Percentiles rank a stretch among this genome's conserved stretches.
Evolutionary conservation across 208 protist genomes (phyloP).

Genomic region (Tritrichomonas foetus): DNA sequence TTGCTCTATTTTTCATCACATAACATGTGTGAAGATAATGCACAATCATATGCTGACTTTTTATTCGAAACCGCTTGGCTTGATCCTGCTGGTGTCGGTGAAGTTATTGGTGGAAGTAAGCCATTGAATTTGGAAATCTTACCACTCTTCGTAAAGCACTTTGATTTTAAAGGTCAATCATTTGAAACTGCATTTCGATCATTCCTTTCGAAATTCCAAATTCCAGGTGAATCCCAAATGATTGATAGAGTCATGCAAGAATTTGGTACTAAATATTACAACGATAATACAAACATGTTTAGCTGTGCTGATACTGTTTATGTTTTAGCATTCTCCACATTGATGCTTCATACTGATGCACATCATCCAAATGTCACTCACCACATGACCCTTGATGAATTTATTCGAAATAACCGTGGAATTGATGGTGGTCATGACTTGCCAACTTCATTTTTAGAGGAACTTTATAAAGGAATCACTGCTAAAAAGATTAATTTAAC

Average conservation of each 20-base stretch:
- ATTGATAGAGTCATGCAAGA: constrained; percentile 60
- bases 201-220: constrained; percentile 48
- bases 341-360: constrained; percentile 62
- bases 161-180: neutral
- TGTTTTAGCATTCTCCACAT: constrained; percentile 58
- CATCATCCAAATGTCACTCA: constrained; percentile 51
- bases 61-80: neutral
- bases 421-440: constrained; percentile 51
- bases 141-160: neutral
- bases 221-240: constrained; percentile 62
- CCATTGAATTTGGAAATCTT: neutral
- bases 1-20: neutral
- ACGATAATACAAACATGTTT: constrained; percentile 46
- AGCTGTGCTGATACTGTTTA: constrained; percentile 53
- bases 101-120: neutral
- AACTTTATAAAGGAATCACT: constrained; percentile 23
- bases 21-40: neutral
- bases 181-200: constrained; percentile 43
- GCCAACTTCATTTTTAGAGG: neutral
- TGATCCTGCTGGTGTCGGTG: neutral
- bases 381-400: constrained; percentile 56
- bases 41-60: neutral
- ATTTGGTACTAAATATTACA: constrained; percentile 54
- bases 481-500: constrained; percentile 20
- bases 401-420: constrained; percentile 50